phyloP scores from a whole-genome alignment of 805 yeast species.

The Isabelozyma pseudorhagii region DNA sequence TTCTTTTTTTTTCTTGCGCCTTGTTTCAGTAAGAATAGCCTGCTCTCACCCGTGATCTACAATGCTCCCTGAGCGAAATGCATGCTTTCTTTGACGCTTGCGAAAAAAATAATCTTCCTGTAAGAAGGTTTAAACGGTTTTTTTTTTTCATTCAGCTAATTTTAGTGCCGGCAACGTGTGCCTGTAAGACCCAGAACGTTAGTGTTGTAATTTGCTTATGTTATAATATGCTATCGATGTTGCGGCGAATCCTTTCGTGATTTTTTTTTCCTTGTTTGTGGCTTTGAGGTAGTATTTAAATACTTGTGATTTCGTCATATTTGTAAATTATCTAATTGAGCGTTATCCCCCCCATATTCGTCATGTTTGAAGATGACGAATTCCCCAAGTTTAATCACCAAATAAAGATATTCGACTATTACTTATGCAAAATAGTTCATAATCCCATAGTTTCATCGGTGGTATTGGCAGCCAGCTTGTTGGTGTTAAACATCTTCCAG shows the following conservation, averaged over 20 bases:
- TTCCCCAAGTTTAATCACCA: conserved; percentile 3
- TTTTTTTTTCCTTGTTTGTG: neutral
- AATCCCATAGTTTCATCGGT: conserved; percentile 17
- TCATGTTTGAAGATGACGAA: neutral
- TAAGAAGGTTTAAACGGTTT: neutral
- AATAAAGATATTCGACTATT: conserved; percentile 13
- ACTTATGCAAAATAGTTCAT: conserved; percentile 14
- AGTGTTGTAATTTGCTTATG: neutral
- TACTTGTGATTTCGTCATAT: neutral
- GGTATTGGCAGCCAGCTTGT: conserved; percentile 3
- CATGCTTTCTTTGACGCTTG: no score
- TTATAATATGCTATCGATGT: no score
- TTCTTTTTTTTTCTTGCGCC: no score
- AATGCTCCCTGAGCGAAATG: no score
- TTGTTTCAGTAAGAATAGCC: no score
- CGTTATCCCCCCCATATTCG: neutral
- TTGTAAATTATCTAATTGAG: no score
- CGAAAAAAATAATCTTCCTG: neutral
- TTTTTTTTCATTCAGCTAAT: neutral
- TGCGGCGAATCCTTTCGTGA: no score
- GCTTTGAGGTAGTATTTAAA: neutral
- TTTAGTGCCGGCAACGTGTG: neutral
- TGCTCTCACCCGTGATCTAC: no score
- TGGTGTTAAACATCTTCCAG: neutral
- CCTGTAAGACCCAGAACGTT: neutral